A percentile compares a stretch with the other conserved stretches of the same genome.
Evolutionary conservation across 116 monocot species (phyloP).

Genomic region (Iris pallida): DNA sequence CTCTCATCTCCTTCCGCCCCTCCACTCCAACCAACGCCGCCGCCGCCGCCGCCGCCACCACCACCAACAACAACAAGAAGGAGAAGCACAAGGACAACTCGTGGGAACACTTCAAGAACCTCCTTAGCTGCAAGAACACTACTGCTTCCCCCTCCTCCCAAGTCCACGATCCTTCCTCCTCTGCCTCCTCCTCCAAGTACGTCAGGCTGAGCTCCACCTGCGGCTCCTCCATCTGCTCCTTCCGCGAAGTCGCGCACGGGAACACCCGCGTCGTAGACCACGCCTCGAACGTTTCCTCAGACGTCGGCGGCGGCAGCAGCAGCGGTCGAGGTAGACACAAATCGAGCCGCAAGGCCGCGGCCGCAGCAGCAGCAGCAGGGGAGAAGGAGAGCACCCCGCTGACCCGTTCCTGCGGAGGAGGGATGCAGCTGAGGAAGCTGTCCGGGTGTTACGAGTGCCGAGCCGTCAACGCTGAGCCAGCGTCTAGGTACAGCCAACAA

Average conservation of each 20-base stretch:
- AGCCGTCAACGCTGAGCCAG: conserved; percentile 46
- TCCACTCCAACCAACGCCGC: conserved; percentile 11
- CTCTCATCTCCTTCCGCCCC: conserved; percentile 58
- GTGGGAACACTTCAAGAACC: conserved; percentile 71
- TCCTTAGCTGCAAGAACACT: conserved; percentile 59
- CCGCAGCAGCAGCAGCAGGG: conserved; percentile 13
- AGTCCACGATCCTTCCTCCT: conserved; percentile 39
- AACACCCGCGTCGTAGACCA: conserved; percentile 34
- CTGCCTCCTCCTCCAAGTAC: conserved; percentile 6
- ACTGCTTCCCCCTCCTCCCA: conserved; percentile 20
- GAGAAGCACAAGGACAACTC: conserved; percentile 47
- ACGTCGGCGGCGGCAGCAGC: conserved; percentile 19
- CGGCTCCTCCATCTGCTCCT: conserved; percentile 55
- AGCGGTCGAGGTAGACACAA: background rate
- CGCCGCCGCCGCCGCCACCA: conserved; percentile 7
- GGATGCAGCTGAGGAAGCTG: conserved; percentile 51
- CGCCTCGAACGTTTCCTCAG: conserved; percentile 8
- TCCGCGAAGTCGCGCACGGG: conserved; percentile 53
- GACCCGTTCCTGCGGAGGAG: conserved; percentile 9
- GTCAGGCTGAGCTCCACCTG: conserved; percentile 31
- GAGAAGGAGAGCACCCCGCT: conserved; percentile 3
- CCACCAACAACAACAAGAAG: conserved; percentile 14
- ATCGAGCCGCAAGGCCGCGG: background rate
- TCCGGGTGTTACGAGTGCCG: conserved; percentile 97
- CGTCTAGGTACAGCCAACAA: conserved; percentile 13